phyloP scores from a whole-genome alignment of 1,284 basidiomycete species.

The Taiwanofungus camphoratus region DNA sequence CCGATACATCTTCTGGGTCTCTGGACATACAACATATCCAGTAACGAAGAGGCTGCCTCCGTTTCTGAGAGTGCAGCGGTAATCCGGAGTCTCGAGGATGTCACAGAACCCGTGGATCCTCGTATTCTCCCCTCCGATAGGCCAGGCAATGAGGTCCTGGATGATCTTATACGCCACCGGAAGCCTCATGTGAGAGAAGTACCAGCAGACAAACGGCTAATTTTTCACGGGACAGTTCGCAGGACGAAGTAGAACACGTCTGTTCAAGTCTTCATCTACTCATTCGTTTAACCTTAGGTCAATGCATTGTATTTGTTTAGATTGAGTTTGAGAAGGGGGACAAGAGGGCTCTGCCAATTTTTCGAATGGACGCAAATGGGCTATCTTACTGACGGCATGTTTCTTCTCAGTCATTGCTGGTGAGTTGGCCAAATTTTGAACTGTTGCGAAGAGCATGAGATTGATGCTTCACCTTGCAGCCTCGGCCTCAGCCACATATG shows the following conservation, averaged over 20 bases:
- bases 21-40: constrained; percentile 6
- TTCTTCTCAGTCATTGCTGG: constrained; percentile 52
- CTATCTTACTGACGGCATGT: constrained; percentile 51
- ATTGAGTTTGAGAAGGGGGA: constrained; percentile 52
- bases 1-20: no score
- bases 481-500: constrained; percentile 49
- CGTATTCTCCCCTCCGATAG: constrained; percentile 20
- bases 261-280: not conserved
- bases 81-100: constrained; percentile 17
- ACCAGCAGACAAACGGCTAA: no score
- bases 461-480: constrained; percentile 36
- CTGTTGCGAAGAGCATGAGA: not conserved
- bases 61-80: constrained; percentile 15
- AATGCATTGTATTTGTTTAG: constrained; percentile 28
- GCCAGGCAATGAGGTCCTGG: no score
- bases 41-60: constrained; percentile 18
- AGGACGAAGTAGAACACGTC: constrained; percentile 15
- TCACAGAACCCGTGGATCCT: constrained; percentile 24
- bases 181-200: constrained; percentile 12
- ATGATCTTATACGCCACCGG: no score
- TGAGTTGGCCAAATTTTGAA: constrained; percentile 19
- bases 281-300: not conserved
- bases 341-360: constrained; percentile 48
- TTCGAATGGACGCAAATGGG: constrained; percentile 38
- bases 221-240: constrained; percentile 1